Evolutionary conservation across 2,329 filamentous ascomycete species (phyloP).

Genomic region (Pseudogymnoascus sp.): DNA sequence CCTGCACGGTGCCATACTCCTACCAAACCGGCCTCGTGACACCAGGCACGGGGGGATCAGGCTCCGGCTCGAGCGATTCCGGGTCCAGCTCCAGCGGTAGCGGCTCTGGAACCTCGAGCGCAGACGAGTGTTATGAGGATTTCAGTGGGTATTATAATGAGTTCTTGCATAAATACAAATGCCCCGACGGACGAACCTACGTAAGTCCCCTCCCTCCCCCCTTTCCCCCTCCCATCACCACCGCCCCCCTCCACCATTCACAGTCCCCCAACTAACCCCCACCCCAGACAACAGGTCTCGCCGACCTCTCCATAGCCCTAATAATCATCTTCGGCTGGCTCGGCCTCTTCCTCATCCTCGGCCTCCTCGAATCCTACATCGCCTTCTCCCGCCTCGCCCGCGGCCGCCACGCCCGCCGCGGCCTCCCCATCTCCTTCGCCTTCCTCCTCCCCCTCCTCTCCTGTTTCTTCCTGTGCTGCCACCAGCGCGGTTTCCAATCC

Average conservation of each 20-base stretch:
- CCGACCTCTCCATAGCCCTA: neutral
- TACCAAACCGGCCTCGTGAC: neutral
- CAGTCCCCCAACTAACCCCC: neutral
- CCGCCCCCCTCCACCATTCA: too few relatives aligned
- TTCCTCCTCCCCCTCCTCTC: neutral
- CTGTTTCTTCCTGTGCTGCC: constrained; percentile 4
- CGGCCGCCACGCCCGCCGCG: constrained; percentile 1
- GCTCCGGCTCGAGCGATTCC: neutral
- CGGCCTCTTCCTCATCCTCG: constrained; percentile 27
- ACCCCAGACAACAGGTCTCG: neutral
- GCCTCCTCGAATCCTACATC: constrained; percentile 31
- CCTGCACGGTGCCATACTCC: neutral
- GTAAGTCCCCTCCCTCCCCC: too few relatives aligned
- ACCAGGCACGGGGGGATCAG: neutral
- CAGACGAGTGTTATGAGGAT: neutral
- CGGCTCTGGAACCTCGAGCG: neutral
- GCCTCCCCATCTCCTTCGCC: neutral
- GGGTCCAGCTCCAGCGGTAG: neutral
- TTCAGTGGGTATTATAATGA: too few relatives aligned
- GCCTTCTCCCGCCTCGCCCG: constrained; percentile 18
- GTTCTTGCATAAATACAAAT: too few relatives aligned
- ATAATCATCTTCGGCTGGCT: constrained; percentile 14
- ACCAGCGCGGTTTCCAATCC: neutral
- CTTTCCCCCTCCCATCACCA: too few relatives aligned
- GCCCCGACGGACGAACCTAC: too few relatives aligned